phyloP scores from a whole-genome alignment of 257 asterid genomes.

The Ballota nigra region DNA sequence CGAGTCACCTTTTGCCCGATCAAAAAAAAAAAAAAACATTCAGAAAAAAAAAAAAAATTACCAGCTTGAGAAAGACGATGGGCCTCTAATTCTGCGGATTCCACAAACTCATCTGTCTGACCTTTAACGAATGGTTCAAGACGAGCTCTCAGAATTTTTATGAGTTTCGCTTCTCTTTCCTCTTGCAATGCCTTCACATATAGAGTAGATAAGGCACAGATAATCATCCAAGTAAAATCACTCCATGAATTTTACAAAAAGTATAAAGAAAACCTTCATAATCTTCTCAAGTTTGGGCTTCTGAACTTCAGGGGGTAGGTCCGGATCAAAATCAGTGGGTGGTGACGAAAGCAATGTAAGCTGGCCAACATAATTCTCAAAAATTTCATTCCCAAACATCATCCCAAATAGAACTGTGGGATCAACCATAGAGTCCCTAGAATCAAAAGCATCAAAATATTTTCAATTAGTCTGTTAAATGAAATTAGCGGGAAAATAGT shows the following conservation, averaged over 20 bases:
- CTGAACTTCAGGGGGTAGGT: conserved; percentile 54
- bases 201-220: conserved; percentile 19
- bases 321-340: conserved; percentile 55
- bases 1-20: too few relatives aligned
- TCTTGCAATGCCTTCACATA: conserved; percentile 55
- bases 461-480: not conserved
- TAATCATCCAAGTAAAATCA: not conserved
- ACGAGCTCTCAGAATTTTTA: conserved; percentile 45
- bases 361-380: conserved; percentile 77
- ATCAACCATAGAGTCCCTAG: conserved; percentile 71
- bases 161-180: conserved; percentile 76
- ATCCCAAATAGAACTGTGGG: conserved; percentile 81
- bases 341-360: conserved; percentile 67
- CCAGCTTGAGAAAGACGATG: conserved; percentile 72
- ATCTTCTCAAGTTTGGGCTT: conserved; percentile 62
- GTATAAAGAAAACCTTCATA: conserved; percentile 48
- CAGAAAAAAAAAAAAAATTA: conserved; percentile 5
- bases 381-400: conserved; percentile 71
- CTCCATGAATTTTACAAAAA: not conserved
- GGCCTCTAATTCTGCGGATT: conserved; percentile 65
- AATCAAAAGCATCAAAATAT: not conserved
- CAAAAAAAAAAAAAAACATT: not conserved
- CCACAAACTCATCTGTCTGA: conserved; percentile 52
- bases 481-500: not conserved
- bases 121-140: conserved; percentile 70